phyloP scores from a whole-genome alignment of 1,284 basidiomycete species.

The Cryptococcus sp. region DNA sequence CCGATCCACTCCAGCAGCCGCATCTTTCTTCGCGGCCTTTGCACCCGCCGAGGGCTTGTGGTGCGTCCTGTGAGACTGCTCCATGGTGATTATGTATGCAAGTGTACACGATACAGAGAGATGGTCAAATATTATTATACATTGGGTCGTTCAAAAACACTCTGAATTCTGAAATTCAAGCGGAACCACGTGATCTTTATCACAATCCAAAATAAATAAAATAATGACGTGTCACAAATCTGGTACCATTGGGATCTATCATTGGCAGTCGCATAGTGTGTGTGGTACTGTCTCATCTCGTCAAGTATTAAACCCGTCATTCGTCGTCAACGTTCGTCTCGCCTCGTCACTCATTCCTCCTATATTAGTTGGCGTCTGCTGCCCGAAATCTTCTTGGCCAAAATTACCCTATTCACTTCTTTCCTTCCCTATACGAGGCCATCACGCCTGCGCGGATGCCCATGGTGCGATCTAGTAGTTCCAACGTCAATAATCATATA shows the following conservation, averaged over 20 bases:
- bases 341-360: too few species aligned
- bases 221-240: not conserved
- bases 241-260: too few species aligned
- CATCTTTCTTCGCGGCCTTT: slow-evolving; percentile 74
- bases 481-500: not conserved
- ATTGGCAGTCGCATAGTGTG: too few species aligned
- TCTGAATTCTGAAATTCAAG: slow-evolving; percentile 1
- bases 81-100: slow-evolving; percentile 23
- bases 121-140: too few species aligned
- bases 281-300: too few species aligned
- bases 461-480: not conserved
- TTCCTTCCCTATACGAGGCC: not conserved
- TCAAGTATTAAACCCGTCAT: too few species aligned
- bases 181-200: not conserved
- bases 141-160: too few species aligned
- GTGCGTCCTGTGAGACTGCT: slow-evolving; percentile 70
- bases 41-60: slow-evolving; percentile 68
- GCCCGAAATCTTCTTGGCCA: too few species aligned
- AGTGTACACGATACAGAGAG: slow-evolving; percentile 1
- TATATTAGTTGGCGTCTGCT: too few species aligned
- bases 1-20: slow-evolving; percentile 64
- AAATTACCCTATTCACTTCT: too few species aligned
- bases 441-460: not conserved
- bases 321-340: too few species aligned
- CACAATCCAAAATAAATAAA: not conserved